phyloP scores from a whole-genome alignment of 768 basidiomycete species.

The Boletus sp. region DNA sequence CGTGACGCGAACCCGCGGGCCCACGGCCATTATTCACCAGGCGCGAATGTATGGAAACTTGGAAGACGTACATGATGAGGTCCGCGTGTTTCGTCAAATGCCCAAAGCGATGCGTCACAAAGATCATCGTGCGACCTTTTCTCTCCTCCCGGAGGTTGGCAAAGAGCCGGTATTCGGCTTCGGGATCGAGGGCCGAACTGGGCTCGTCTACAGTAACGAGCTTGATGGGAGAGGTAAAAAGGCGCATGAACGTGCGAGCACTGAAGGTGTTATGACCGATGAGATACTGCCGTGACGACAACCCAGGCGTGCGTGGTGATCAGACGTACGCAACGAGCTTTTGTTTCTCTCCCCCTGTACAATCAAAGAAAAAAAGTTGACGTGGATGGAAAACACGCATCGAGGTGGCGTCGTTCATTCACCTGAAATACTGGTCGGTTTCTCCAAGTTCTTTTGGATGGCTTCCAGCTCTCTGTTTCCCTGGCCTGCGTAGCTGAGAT shows the following conservation, averaged over 20 bases:
- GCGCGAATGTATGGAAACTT: neutral
- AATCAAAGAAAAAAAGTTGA: neutral
- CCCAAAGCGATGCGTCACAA: slow-evolving; percentile 40
- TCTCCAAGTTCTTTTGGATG: slow-evolving; percentile 19
- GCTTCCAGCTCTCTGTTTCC: slow-evolving; percentile 12
- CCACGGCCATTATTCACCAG: neutral
- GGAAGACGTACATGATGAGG: slow-evolving; percentile 32
- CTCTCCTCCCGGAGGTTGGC: slow-evolving; percentile 24
- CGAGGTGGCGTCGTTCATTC: too few relatives aligned
- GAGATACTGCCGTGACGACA: neutral
- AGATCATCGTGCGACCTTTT: slow-evolving; percentile 37
- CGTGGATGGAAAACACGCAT: too few relatives aligned
- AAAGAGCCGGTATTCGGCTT: slow-evolving; percentile 33
- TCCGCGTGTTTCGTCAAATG: slow-evolving; percentile 38
- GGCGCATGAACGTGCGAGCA: slow-evolving; percentile 41
- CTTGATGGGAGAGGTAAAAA: slow-evolving; percentile 29
- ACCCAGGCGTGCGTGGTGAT: neutral
- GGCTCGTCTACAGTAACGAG: slow-evolving; percentile 38
- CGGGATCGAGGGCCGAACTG: slow-evolving; percentile 37
- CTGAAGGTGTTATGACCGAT: slow-evolving; percentile 2
- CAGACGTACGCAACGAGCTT: slow-evolving; percentile 26
- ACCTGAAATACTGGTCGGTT: slow-evolving; percentile 25
- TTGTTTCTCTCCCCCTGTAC: slow-evolving; percentile 31
- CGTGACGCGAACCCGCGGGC: neutral
- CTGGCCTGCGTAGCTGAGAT: slow-evolving; percentile 25